Evolutionary conservation across 192 early-diverging fungal genomes (phyloP).

Genomic region (Coemansia sp.): DNA sequence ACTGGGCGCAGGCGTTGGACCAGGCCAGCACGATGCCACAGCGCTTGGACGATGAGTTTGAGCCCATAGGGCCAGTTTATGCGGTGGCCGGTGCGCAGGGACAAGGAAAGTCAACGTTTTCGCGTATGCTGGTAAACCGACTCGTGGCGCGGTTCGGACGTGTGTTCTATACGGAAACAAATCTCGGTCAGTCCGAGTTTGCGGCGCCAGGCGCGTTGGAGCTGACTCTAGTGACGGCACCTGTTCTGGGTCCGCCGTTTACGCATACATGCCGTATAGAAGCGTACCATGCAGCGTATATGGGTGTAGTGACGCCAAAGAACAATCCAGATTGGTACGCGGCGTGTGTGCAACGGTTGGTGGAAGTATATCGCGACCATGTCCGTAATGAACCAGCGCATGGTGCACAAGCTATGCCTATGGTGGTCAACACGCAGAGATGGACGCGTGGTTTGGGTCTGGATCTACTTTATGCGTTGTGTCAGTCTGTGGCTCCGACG

Average conservation of each 20-base stretch:
- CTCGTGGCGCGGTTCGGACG: slow-evolving; percentile 66
- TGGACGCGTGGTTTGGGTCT: slow-evolving; percentile 91
- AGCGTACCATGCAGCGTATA: slow-evolving; percentile 68
- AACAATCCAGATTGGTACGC: slow-evolving; percentile 83
- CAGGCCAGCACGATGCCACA: slow-evolving; percentile 20
- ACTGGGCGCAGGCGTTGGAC: slow-evolving; percentile 39
- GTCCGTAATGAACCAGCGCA: slow-evolving; percentile 16
- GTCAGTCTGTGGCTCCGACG: slow-evolving; percentile 63
- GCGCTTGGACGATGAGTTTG: slow-evolving; percentile 37
- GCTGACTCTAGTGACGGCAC: slow-evolving; percentile 67
- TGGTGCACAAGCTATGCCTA: slow-evolving; percentile 53
- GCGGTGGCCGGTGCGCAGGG: slow-evolving; percentile 78
- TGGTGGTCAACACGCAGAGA: slow-evolving; percentile 95
- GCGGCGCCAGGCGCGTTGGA: slow-evolving; percentile 78
- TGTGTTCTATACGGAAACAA: slow-evolving; percentile 88
- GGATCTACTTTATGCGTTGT: slow-evolving; percentile 72
- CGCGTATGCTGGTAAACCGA: slow-evolving; percentile 73
- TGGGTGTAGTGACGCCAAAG: slow-evolving; percentile 75
- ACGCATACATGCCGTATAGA: slow-evolving; percentile 60
- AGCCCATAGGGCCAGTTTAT: slow-evolving; percentile 52
- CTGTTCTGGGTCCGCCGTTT: slow-evolving; percentile 84
- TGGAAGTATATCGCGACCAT: slow-evolving; percentile 59
- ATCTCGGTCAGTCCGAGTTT: slow-evolving; percentile 91
- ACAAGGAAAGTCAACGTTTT: slow-evolving; percentile 88
- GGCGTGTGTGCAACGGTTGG: slow-evolving; percentile 62